Base-by-base conservation (phyloP, 2,329 filamentous ascomycete species). In the Ceratocystis albifundus region DNA sequence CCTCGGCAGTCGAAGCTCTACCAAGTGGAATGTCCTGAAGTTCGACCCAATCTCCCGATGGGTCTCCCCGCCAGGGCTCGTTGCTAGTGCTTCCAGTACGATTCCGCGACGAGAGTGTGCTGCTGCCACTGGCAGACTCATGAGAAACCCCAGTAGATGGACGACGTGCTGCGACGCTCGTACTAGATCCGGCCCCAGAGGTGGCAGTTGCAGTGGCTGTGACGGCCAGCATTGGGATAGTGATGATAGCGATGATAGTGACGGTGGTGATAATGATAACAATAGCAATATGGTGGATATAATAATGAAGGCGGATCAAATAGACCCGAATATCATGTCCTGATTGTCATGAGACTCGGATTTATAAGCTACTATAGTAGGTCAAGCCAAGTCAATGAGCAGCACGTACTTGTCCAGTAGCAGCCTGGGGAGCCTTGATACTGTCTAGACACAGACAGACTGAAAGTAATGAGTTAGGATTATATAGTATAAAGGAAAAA, bases 1-100 rank as follows among this genome's bases (percentile, higher is more conserved):
- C 50, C 5, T 30, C 25, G 20, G 66, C 50, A 41, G 64, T 64
- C 28, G 36, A 44, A 4, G 25, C 48, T 25, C 50, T 48, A 7
- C 53, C 57, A 12, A 65, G 12, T 7, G 59, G 57, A 1, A 61
- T 50, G 20, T 57, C 59, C 45, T 65, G 57, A 61, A 68, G 61
- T 59, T 68, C 66, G 22, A 68, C 53, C 66, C 66, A 68, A 48
- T 68, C 63, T 7, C 36, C 53, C 15, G 28, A 15, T 17, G 53
- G 28, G 28, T n/a, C 53, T 59, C 53, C 36, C 6, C 28, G 17
- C 12, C 32, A 28, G 28, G 28, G 28, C 12, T 59, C 25, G 12
- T 17, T 17, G 53, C 53, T 59, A 2, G 53, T 59, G 17, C 28
- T 59, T 7, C 53, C 53, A 15, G 28, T 59, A 17, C 53, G 53